phyloP scores from a whole-genome alignment of 257 asterid species.

The Solanum verrucosum region DNA sequence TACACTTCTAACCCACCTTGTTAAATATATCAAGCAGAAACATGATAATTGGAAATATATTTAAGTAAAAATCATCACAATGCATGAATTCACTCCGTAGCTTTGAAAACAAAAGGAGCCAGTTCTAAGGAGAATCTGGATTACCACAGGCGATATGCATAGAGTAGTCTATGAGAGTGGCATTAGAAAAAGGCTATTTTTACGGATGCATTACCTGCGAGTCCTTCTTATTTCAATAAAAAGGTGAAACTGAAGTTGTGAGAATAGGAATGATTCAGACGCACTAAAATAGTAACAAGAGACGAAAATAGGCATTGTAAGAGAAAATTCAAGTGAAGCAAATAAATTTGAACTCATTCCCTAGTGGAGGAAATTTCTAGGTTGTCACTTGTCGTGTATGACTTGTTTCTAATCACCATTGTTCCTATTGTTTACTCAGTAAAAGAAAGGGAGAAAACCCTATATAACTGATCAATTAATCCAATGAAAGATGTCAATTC shows the following conservation, averaged over 20 bases:
- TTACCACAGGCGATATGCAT: neutral
- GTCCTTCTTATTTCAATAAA: neutral
- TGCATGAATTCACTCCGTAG: neutral
- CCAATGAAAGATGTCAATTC: neutral
- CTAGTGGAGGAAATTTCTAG: neutral
- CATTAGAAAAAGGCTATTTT: neutral
- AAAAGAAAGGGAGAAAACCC: neutral
- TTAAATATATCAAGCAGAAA: neutral
- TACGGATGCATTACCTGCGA: neutral
- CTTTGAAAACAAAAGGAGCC: neutral
- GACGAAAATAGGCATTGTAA: neutral
- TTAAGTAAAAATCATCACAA: neutral
- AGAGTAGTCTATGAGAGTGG: neutral
- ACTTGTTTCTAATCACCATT: neutral
- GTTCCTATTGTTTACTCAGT: neutral
- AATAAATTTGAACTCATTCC: neutral
- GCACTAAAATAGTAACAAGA: neutral
- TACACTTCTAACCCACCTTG: neutral
- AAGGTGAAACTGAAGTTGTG: neutral
- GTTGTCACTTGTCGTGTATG: neutral
- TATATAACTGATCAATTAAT: neutral
- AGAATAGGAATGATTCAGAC: neutral
- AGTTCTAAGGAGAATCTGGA: neutral
- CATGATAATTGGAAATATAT: neutral
- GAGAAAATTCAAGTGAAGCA: neutral